Evolutionary conservation across 2,329 filamentous ascomycete genomes (phyloP).

Genomic region (Alternaria sp.): DNA sequence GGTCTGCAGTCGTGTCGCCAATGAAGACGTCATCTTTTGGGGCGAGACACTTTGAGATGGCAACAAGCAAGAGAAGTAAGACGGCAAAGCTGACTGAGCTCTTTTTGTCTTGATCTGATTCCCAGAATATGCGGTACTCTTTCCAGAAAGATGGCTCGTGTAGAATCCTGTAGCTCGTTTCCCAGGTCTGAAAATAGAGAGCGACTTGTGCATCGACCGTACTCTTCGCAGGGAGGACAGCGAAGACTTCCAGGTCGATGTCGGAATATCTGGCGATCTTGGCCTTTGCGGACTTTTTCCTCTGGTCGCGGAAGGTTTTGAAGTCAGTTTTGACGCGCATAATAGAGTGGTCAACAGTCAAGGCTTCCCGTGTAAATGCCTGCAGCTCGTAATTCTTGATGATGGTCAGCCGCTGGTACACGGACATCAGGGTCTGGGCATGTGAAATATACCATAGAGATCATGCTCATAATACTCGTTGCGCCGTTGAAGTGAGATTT

Average conservation of each 20-base stretch:
- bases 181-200: constrained; percentile 62
- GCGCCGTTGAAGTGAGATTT: constrained; percentile 57
- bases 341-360: constrained; percentile 42
- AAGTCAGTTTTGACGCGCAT: constrained; percentile 45
- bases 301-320: constrained; percentile 42
- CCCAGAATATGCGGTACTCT: constrained; percentile 62
- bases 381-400: constrained; percentile 49
- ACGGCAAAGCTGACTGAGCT: constrained; percentile 49
- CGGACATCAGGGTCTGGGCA: neutral
- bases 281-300: constrained; percentile 39
- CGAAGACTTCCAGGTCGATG: constrained; percentile 47
- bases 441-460: constrained; percentile 42
- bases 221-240: constrained; percentile 47
- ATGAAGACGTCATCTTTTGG: constrained; percentile 48
- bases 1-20: constrained; percentile 55
- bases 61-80: constrained; percentile 52
- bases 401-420: constrained; percentile 15
- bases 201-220: constrained; percentile 55
- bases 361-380: constrained; percentile 44
- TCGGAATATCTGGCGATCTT: constrained; percentile 23
- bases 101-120: constrained; percentile 33
- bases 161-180: constrained; percentile 62
- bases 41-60: constrained; percentile 49
- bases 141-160: constrained; percentile 63
- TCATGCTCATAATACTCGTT: constrained; percentile 51